These are phyloP conservation scores for Pseudocercospora eumusae DNA, from an alignment of 2,329 filamentous ascomycete genomes.

Conservation along the genomic window DNA sequence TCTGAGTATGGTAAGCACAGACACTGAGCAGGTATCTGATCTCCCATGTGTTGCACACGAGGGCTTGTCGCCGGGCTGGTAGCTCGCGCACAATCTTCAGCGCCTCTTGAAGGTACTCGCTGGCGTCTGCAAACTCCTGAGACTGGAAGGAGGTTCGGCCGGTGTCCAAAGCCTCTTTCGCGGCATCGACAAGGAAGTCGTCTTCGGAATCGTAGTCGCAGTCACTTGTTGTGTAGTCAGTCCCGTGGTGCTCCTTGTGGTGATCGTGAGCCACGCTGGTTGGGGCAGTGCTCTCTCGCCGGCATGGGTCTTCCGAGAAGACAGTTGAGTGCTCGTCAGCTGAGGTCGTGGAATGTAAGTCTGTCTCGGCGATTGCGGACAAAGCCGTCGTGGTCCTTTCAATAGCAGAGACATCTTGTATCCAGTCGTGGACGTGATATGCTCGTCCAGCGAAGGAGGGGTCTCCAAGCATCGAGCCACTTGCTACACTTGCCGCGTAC, in stretches of 20 bases:
- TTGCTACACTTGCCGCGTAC: conserved; percentile 17
- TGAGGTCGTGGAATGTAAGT: background rate
- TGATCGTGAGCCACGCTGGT: conserved; percentile 1
- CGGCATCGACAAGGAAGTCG: conserved; percentile 35
- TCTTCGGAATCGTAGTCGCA: conserved; percentile 27
- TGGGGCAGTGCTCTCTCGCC: background rate
- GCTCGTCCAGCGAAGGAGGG: background rate
- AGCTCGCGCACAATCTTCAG: conserved; percentile 33
- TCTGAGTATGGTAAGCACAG: conserved; percentile 34
- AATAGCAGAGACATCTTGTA: conserved; percentile 12
- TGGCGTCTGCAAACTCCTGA: conserved; percentile 32
- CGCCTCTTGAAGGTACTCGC: conserved; percentile 35
- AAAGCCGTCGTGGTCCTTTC: conserved; percentile 7
- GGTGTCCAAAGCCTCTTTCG: conserved; percentile 33
- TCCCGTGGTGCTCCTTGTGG: background rate
- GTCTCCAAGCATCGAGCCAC: conserved; percentile 16
- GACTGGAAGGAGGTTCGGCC: conserved; percentile 33
- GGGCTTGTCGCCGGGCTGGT: conserved; percentile 22
- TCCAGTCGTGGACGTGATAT: conserved; percentile 17
- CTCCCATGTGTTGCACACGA: conserved; percentile 33
- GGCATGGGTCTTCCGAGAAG: background rate
- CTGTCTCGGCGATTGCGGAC: background rate
- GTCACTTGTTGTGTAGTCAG: background rate
- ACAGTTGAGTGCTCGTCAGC: background rate
- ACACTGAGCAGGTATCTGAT: conserved; percentile 37